Percentiles rank a stretch among this genome's conserved stretches.
Evolutionary conservation across 1,284 basidiomycete genomes (phyloP).

Genomic region (Coniferiporia weirii): DNA sequence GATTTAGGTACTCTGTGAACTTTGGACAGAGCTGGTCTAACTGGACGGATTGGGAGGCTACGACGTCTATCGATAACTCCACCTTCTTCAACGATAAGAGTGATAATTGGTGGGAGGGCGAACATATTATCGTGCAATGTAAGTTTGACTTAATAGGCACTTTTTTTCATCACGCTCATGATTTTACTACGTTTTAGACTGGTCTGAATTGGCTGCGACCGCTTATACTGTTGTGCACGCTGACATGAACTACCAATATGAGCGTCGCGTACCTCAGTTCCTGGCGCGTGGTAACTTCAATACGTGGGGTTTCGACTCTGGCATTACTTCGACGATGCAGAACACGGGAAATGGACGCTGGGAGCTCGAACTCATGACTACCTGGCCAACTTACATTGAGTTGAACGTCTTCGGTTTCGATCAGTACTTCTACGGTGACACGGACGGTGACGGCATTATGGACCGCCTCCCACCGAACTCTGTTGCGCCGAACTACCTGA

Average conservation of each 20-base stretch:
- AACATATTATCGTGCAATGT: constrained; percentile 88
- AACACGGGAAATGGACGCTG: constrained; percentile 59
- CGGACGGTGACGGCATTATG: constrained; percentile 79
- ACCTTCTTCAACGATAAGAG: constrained; percentile 41
- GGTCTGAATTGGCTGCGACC: constrained; percentile 61
- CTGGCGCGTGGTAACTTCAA: constrained; percentile 86
- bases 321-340: constrained; percentile 63
- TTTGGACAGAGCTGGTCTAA: constrained; percentile 81
- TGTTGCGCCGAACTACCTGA: constrained; percentile 79
- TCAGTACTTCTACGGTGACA: constrained; percentile 87
- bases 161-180: constrained; percentile 4
- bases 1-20: constrained; percentile 80
- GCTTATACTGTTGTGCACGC: constrained; percentile 70
- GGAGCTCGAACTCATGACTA: constrained; percentile 80
- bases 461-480: constrained; percentile 88
- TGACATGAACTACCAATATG: constrained; percentile 55
- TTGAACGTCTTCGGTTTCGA: constrained; percentile 86
- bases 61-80: constrained; percentile 55
- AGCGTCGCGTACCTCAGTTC: constrained; percentile 80
- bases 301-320: constrained; percentile 84
- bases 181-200: constrained; percentile 46
- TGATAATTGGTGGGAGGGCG: constrained; percentile 72
- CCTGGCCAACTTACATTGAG: constrained; percentile 85
- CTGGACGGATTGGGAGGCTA: constrained; percentile 74
- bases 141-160: constrained; percentile 25